Evolutionary conservation across 108 stramenopile genomes (phyloP).

Genomic region (Skeletonema marinoi): DNA sequence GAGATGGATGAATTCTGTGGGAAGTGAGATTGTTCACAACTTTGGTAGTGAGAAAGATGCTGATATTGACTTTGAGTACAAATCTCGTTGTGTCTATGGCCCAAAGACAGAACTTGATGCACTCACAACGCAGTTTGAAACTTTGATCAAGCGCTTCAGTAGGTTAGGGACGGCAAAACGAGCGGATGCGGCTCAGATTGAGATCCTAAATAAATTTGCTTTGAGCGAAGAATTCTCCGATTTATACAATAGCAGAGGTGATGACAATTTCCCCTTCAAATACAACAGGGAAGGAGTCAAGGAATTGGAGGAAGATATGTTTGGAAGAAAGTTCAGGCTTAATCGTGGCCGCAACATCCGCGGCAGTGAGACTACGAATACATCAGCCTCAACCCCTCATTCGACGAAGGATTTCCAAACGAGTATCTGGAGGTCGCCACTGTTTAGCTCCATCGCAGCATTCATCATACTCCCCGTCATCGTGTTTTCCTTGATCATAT

Average conservation of each 20-base stretch:
- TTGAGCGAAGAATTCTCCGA: conserved; percentile 4
- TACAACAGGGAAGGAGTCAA: conserved; percentile 34
- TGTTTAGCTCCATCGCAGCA: conserved; percentile 55
- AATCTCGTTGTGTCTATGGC: conserved; percentile 12
- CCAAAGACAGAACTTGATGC: conserved; percentile 57
- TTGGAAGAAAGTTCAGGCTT: not conserved
- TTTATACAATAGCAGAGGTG: conserved; percentile 35
- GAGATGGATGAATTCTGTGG: conserved; percentile 54
- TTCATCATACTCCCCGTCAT: conserved; percentile 58
- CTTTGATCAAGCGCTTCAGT: conserved; percentile 48
- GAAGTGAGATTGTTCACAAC: conserved; percentile 42
- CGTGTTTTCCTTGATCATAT: conserved; percentile 36
- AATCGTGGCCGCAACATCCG: not conserved
- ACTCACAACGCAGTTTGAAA: conserved; percentile 44
- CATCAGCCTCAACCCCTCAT: not conserved
- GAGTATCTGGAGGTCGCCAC: conserved; percentile 20
- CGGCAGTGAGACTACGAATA: not conserved
- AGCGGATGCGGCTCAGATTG: conserved; percentile 4
- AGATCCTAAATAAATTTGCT: not conserved
- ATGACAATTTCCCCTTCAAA: conserved; percentile 6
- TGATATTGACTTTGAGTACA: conserved; percentile 10
- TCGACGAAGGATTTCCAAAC: not conserved
- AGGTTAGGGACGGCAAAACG: conserved; percentile 8
- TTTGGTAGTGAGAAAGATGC: conserved; percentile 38
- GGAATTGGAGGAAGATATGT: not conserved